A percentile compares a stretch with the other conserved stretches of the same genome.
Conservation (phyloP, 306 rosid species). For the Begonia masoniana region DNA sequence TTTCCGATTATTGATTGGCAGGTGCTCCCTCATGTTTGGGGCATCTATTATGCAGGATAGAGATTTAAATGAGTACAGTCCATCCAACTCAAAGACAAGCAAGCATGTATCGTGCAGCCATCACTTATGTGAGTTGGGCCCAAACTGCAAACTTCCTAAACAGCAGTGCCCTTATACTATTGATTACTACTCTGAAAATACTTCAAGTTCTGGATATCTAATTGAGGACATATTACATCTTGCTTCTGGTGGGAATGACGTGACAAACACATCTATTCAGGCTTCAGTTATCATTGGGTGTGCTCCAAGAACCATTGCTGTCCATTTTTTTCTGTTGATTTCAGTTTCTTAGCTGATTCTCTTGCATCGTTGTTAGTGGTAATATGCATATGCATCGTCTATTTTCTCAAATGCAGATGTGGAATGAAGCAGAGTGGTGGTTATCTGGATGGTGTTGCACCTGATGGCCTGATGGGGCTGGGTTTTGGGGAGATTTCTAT, state of each 20-base stretch:
- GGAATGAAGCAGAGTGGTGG: constrained; percentile 50
- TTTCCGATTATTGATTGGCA: constrained; percentile 68
- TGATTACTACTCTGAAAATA: constrained; percentile 41
- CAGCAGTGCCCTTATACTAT: constrained; percentile 45
- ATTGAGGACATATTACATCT: constrained; percentile 59
- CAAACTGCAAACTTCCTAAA: constrained; percentile 35
- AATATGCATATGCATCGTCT: too few relatives aligned
- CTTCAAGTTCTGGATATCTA: constrained; percentile 63
- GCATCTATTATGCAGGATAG: constrained; percentile 79
- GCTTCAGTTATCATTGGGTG: constrained; percentile 66
- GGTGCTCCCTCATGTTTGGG: constrained; percentile 63
- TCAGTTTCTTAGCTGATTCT: too few relatives aligned
- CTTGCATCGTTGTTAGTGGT: too few relatives aligned
- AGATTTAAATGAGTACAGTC: constrained; percentile 60
- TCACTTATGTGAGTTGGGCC: constrained; percentile 42
- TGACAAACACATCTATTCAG: constrained; percentile 31
- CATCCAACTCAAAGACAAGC: constrained; percentile 53
- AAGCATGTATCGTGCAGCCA: constrained; percentile 50
- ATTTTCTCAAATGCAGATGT: constrained; percentile 37
- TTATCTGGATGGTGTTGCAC: constrained; percentile 52
- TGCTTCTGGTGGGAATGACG: constrained; percentile 19
- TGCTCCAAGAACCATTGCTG: constrained; percentile 13
- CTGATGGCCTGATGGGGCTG: constrained; percentile 60
- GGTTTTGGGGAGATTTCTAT: constrained; percentile 54
- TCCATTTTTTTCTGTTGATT: too few relatives aligned